Base-by-base conservation (phyloP, 2,329 filamentous ascomycete species). In the Ophiostoma angusticollis region DNA sequence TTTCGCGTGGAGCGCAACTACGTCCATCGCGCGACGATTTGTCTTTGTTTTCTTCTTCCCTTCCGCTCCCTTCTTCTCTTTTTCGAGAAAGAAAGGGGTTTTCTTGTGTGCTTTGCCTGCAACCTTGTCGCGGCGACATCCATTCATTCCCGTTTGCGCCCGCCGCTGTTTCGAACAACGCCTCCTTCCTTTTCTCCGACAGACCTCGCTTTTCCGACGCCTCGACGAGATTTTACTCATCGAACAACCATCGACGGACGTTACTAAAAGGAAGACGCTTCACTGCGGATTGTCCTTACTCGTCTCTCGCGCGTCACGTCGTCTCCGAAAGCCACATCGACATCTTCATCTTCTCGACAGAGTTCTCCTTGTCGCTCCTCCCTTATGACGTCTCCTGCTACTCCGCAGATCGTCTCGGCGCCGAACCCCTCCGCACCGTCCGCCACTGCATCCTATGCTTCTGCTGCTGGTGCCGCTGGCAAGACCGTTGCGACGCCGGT, bases 401-500 rank as follows among this genome's bases (percentile, higher is more conserved):
- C 61, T 57, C 61, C 68, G 61, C 64, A 68, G 57, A 67, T 63
- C 55, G 68, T 58, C 53, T 60, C 68, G 70, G 72, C 72, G 66
- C 65, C 67, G 55, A 72, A 64, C 60, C 62, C 64, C 59, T 60
- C 58, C 50, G 65, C 68, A 60, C 65, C 69, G 58, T 64, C 69
- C 56, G 66, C 70, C 58, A 65, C 43, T 27, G 44, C 70, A 60
- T 78, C 74, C 58, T 78, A 79, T 74, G 74, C 74, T 66, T 77
- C 74, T 53, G 74, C 74, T 64, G 74, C 68, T 58, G 66, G 70
- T 64, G 67, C 70, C 60, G 63, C 65, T 49, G 76, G 76, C 67
- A 78, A 78, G 68, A 62, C 65, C 57, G 62, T 68, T 54, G 65
- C 71, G 60, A 68, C 71, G 60, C 70, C 74, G 56, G 58, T 73